These are phyloP conservation scores for Phytophthora boehmeriae DNA, from an alignment of 352 stramenopile genomes.

Conservation along the genomic window DNA sequence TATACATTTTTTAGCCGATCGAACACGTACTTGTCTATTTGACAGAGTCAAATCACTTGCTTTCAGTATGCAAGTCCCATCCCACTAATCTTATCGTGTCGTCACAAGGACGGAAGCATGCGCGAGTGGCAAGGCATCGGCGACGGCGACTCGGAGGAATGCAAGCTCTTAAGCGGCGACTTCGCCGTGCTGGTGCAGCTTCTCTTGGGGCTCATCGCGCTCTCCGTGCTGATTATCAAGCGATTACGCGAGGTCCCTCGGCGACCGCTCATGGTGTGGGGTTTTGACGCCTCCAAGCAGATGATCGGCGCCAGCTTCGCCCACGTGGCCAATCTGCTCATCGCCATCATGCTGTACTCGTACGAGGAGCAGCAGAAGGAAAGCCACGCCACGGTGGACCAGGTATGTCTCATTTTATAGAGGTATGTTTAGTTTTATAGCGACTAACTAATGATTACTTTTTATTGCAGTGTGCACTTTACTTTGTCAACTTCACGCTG, in stretches of 20 bases:
- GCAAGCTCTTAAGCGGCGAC: constrained; percentile 80
- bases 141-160: constrained; percentile 55
- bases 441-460: background rate
- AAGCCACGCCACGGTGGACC: constrained; percentile 46
- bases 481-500: constrained; percentile 91
- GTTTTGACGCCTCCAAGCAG: constrained; percentile 88
- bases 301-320: constrained; percentile 85
- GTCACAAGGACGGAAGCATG: constrained; percentile 22
- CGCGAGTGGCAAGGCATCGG: constrained; percentile 36
- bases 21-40: too few species aligned
- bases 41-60: too few species aligned
- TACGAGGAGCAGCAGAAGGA: constrained; percentile 47
- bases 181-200: constrained; percentile 84
- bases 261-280: constrained; percentile 82
- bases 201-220: constrained; percentile 77
- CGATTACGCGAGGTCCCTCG: constrained; percentile 72
- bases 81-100: too few species aligned
- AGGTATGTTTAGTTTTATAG: constrained; percentile 5
- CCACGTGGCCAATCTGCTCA: constrained; percentile 86
- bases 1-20: background rate
- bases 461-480: constrained; percentile 71
- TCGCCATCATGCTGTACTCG: constrained; percentile 86
- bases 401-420: constrained; percentile 38
- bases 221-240: constrained; percentile 86
- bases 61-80: too few species aligned